phyloP scores from a whole-genome alignment of 139 green algal genomes.

The Mychonastes homosphaera region DNA sequence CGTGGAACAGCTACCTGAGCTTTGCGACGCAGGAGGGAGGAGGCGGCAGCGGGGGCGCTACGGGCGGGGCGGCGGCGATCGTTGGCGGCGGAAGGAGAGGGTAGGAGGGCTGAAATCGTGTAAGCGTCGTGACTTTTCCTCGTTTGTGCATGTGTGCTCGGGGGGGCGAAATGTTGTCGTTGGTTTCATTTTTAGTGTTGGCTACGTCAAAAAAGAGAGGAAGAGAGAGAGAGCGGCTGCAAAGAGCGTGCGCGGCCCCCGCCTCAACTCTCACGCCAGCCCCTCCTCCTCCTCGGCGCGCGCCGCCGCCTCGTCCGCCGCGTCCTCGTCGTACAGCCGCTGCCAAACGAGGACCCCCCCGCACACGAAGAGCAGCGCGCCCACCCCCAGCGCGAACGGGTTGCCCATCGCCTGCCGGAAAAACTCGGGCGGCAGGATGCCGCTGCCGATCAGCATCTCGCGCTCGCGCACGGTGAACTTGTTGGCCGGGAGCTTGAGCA shows the following conservation, averaged over 20 bases:
- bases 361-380: slow-evolving; percentile 38
- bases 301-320: slow-evolving; percentile 12
- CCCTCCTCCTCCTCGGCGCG: slow-evolving; percentile 12
- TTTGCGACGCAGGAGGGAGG: no score
- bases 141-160: no score
- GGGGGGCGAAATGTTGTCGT: no score
- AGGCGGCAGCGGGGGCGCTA: no score
- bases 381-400: slow-evolving; percentile 41
- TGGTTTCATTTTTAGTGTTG: no score
- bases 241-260: no score
- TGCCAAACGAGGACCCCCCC: slow-evolving; percentile 47
- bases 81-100: no score
- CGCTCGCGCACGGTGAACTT: slow-evolving; percentile 80
- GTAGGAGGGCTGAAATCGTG: no score
- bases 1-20: slow-evolving; percentile 37
- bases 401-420: slow-evolving; percentile 45
- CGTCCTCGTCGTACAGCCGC: slow-evolving; percentile 31
- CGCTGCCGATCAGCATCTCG: slow-evolving; percentile 72
- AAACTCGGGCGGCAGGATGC: slow-evolving; percentile 52
- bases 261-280: slow-evolving; percentile 2
- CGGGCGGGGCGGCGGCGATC: no score
- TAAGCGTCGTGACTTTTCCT: no score
- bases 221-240: no score
- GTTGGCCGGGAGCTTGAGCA: slow-evolving; percentile 62
- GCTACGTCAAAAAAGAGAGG: no score